phyloP scores from a whole-genome alignment of 2,329 filamentous ascomycete species.

The Fusarium tanahbumbuense region DNA sequence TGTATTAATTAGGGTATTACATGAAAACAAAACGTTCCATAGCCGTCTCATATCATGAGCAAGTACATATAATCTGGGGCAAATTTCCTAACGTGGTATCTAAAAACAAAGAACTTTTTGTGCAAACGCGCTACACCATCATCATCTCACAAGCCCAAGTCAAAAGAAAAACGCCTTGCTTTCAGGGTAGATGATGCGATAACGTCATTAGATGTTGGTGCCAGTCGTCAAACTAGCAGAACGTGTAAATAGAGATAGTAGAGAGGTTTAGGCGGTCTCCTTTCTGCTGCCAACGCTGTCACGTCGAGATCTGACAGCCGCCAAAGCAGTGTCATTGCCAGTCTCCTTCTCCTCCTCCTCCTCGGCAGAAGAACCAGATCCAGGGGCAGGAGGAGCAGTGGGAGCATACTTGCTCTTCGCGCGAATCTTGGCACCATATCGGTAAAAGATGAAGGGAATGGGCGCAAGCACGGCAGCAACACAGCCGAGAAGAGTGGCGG shows the following conservation, averaged over 20 bases:
- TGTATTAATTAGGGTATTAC: conserved; percentile 31
- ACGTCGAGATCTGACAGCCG: conserved; percentile 35
- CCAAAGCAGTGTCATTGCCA: conserved; percentile 38
- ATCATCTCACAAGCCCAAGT: conserved; percentile 14
- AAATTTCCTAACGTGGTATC: conserved; percentile 18
- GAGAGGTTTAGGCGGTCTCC: conserved; percentile 33
- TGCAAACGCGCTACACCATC: conserved; percentile 15
- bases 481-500: conserved; percentile 70
- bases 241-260: not conserved
- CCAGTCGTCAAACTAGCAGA: conserved; percentile 1
- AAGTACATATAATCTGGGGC: conserved; percentile 5
- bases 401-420: conserved; percentile 67
- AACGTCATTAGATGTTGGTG: not conserved
- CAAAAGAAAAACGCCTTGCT: conserved; percentile 27
- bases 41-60: conserved; percentile 13
- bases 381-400: conserved; percentile 46
- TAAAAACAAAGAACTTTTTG: conserved; percentile 23
- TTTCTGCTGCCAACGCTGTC: conserved; percentile 41
- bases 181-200: conserved; percentile 8
- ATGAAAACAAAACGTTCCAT: conserved; percentile 17
- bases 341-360: conserved; percentile 38
- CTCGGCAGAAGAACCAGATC: conserved; percentile 16
- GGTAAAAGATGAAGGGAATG: conserved; percentile 72
- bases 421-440: conserved; percentile 69
- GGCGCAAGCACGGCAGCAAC: conserved; percentile 68